A percentile compares a stretch with the other conserved stretches of the same genome.
These are phyloP conservation scores for Cyberlindnera nakhonratchasimensis DNA, from an alignment of 805 yeast species.

Conservation along the genomic window DNA sequence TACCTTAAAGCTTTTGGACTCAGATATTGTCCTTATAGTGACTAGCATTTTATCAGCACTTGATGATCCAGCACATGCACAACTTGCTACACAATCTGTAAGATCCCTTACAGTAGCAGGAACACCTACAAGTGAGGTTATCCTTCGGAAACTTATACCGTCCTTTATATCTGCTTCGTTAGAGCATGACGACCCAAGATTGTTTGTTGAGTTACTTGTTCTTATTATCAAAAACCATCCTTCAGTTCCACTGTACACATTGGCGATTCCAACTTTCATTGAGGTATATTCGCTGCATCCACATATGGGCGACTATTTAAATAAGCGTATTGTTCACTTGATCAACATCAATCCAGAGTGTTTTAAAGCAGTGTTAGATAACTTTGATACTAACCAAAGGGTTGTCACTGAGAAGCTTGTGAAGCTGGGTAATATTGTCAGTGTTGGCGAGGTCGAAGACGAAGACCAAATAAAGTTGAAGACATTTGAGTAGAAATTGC, in stretches of 20 bases:
- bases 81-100: slow-evolving; percentile 56
- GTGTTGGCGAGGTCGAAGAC: slow-evolving; percentile 18
- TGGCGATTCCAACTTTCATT: slow-evolving; percentile 39
- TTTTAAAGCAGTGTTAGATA: slow-evolving; percentile 47
- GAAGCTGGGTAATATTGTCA: slow-evolving; percentile 28
- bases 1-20: slow-evolving; percentile 29
- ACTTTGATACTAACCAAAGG: slow-evolving; percentile 40
- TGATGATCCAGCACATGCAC: slow-evolving; percentile 32
- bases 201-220: slow-evolving; percentile 31
- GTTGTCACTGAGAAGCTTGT: slow-evolving; percentile 41
- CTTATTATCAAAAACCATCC: slow-evolving; percentile 18
- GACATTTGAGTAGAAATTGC: slow-evolving; percentile 35
- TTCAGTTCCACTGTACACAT: slow-evolving; percentile 25
- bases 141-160: slow-evolving; percentile 46
- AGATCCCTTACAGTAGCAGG: slow-evolving; percentile 45
- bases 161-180: slow-evolving; percentile 34
- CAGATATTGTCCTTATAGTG: slow-evolving; percentile 37
- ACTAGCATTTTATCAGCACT: slow-evolving; percentile 36
- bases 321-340: slow-evolving; percentile 45
- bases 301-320: slow-evolving; percentile 37
- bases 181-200: slow-evolving; percentile 28
- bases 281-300: slow-evolving; percentile 22
- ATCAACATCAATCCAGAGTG: slow-evolving; percentile 40
- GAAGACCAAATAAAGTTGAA: slow-evolving; percentile 48
- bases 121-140: slow-evolving; percentile 30